Base-by-base conservation (phyloP, 345 rosid species). In the Hypericum androsaemum region DNA sequence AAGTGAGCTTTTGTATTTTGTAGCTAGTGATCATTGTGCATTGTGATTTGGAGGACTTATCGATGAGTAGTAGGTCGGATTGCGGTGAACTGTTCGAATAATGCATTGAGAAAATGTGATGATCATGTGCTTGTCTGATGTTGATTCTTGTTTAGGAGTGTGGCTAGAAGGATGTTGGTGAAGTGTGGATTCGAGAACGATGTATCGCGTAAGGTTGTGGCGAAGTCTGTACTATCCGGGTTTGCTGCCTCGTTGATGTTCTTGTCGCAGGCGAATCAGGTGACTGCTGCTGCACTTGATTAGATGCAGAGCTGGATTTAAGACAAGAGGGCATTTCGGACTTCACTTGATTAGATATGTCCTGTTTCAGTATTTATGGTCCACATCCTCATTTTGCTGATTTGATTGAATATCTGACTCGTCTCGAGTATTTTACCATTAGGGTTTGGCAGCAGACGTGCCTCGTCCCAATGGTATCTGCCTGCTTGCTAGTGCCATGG, bases 221-320 rank as follows among this genome's bases (percentile, higher is more conserved):
- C 61, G 6, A 70, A 66, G 47, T 59, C 50, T 58, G 45, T 71
- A 7, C 56, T 80, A 32, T 68, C 95, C 13, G 86, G 95, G 5
- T 16, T 89, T 61, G 83, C 94, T 51, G 76, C 89, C 12, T 74
- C 89, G 0, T 55, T 86, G 50, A 36, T 86, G 40, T 53, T 77
- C 52, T 62, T 84, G 44, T 80, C 87, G 51, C 94, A 78, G 52
- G 41, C 82, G 40, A 62, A 67, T 57, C 83, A 80, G 94, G 97
- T 83, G 37, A 35, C 60, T 61, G 32, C 32, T 22, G 32, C 32
- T 1, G 2, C 4, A 1, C 4, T 22, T 22, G 2, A 1, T 22
- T 22, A 1, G 32, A 22, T 22, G 32, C 32, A 22, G 4, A n/a
- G n/a, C n/a, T n/a, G n/a, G n/a, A n/a, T n/a, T n/a, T n/a, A n/a